Conservation (phyloP, 2,329 filamentous ascomycete species). For the Keithomyces neogunnii region DNA sequence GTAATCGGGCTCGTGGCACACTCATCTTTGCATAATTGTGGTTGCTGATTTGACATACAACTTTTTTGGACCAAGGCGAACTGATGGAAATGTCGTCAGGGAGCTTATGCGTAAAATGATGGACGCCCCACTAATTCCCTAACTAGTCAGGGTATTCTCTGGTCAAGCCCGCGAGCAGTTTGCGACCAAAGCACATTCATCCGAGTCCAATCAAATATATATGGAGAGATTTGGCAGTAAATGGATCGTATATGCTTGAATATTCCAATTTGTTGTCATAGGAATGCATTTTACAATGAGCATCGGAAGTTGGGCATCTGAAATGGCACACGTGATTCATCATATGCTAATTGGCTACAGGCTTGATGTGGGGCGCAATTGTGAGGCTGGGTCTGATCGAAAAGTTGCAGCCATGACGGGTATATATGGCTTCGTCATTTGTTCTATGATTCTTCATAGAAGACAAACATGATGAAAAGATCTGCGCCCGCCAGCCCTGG, state of each 20-base stretch:
- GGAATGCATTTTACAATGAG: too few species aligned
- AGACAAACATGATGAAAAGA: constrained; percentile 5
- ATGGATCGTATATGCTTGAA: too few species aligned
- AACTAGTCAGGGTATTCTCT: background rate
- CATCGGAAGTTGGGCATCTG: too few species aligned
- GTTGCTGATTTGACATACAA: constrained; percentile 11
- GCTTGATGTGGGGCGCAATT: background rate
- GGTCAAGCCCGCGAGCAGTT: too few species aligned
- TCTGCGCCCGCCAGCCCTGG: background rate
- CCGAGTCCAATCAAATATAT: too few species aligned
- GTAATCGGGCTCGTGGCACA: constrained; percentile 51
- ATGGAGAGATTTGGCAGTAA: too few species aligned
- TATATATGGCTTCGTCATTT: too few species aligned
- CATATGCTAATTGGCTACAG: constrained; percentile 7
- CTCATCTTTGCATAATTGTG: constrained; percentile 42
- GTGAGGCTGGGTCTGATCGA: too few species aligned
- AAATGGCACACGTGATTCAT: background rate
- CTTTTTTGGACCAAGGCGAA: background rate
- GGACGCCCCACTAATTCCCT: background rate
- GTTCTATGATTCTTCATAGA: background rate
- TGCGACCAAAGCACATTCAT: too few species aligned
- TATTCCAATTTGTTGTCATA: too few species aligned
- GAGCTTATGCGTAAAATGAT: background rate
- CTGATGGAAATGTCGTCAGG: background rate
- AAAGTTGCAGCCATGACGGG: too few species aligned